Percentiles rank a stretch among this genome's conserved stretches.
These are phyloP conservation scores for Conoideocrella luteorostrata DNA, from an alignment of 2,329 filamentous ascomycete species.

Conservation along the genomic window DNA sequence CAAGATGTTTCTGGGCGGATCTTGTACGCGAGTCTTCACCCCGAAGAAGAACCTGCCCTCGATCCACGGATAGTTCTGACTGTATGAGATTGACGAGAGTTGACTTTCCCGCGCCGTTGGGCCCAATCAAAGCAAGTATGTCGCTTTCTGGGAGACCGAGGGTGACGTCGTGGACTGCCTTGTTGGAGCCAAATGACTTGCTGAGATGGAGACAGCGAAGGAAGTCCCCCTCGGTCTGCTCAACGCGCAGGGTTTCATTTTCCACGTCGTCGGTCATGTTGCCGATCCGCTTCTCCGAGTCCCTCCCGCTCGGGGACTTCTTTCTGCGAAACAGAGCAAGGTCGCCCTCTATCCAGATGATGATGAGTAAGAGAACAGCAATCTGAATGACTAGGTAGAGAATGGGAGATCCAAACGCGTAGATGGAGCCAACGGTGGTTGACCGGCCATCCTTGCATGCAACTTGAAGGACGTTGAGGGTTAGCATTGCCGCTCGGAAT, in stretches of 20 bases:
- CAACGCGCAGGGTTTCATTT: constrained; percentile 53
- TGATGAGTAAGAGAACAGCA: constrained; percentile 56
- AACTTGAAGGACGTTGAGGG: constrained; percentile 71
- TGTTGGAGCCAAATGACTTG: constrained; percentile 65
- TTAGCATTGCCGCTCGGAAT: constrained; percentile 62
- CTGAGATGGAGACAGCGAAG: constrained; percentile 67
- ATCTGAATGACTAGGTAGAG: constrained; percentile 70
- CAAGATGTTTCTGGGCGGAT: constrained; percentile 61
- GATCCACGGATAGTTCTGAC: constrained; percentile 65
- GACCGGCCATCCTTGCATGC: constrained; percentile 56
- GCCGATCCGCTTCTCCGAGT: neutral
- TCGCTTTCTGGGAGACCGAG: constrained; percentile 70
- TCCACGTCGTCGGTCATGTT: constrained; percentile 19
- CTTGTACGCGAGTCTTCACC: constrained; percentile 53
- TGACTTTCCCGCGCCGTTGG: constrained; percentile 81
- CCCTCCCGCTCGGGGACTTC: constrained; percentile 26
- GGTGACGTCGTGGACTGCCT: constrained; percentile 72
- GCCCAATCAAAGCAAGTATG: constrained; percentile 76
- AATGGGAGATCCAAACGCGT: constrained; percentile 70
- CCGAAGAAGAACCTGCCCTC: constrained; percentile 62
- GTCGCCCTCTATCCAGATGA: constrained; percentile 73
- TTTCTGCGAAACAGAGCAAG: constrained; percentile 40
- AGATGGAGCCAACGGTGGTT: constrained; percentile 60
- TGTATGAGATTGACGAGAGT: constrained; percentile 79
- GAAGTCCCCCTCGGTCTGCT: constrained; percentile 51